These are phyloP conservation scores for Cymbopogon flexuosus DNA, from an alignment of 202 grass and related monocot genomes.

Conservation along the genomic window DNA sequence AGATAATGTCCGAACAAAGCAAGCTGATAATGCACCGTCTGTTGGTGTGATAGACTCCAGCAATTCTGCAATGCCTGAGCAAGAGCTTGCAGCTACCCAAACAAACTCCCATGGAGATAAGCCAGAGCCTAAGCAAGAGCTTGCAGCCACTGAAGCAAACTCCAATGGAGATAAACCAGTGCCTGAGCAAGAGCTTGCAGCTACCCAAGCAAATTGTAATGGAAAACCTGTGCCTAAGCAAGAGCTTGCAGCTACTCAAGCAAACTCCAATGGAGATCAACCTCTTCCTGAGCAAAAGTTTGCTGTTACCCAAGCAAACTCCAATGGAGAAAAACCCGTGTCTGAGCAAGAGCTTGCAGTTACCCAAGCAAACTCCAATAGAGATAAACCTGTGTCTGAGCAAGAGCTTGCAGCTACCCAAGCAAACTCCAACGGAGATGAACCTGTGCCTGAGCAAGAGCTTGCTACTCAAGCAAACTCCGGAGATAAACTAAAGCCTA, in stretches of 20 bases:
- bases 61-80: conserved; percentile 49
- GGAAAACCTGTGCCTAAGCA: conserved; percentile 39
- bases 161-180: conserved; percentile 25
- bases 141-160: conserved; percentile 22
- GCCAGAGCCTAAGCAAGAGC: conserved; percentile 46
- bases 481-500: conserved; percentile 20
- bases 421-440: conserved; percentile 21
- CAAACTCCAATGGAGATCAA: conserved; percentile 19
- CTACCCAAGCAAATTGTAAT: conserved; percentile 25
- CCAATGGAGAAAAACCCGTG: conserved; percentile 21
- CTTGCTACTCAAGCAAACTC: conserved; percentile 27
- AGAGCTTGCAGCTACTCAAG: conserved; percentile 25
- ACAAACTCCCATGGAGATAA: conserved; percentile 30
- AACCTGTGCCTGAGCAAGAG: conserved; percentile 44
- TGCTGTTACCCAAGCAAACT: conserved; percentile 31
- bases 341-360: conserved; percentile 40
- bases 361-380: conserved; percentile 27
- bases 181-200: conserved; percentile 37
- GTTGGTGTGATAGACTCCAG: conserved; percentile 39
- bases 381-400: conserved; percentile 29
- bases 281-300: conserved; percentile 41
- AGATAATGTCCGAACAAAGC: conserved; percentile 33
- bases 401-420: conserved; percentile 34
- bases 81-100: conserved; percentile 38
- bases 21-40: conserved; percentile 26